These are phyloP conservation scores for Phytophthora melonis DNA, from an alignment of 352 stramenopile species.

Conservation along the genomic window DNA sequence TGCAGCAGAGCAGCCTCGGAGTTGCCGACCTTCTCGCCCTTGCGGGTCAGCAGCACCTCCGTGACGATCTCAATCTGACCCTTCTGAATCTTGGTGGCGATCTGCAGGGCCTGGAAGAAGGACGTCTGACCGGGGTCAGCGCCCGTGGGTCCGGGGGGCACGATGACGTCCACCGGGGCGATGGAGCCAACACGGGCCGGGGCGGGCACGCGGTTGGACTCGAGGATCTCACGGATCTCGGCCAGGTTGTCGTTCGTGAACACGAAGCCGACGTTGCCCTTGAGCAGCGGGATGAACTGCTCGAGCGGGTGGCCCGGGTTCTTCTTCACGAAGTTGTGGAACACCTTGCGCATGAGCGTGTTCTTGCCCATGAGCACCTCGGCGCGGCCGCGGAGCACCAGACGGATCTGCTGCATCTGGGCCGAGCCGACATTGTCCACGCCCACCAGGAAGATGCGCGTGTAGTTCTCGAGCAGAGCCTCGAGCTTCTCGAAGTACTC, in stretches of 20 bases:
- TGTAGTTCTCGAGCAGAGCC: conserved; percentile 96
- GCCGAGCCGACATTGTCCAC: conserved; percentile 99
- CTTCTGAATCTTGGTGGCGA: conserved; percentile 99
- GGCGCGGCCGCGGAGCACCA: conserved; percentile 94
- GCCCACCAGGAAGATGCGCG: conserved; percentile 98
- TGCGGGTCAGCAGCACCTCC: conserved; percentile 95
- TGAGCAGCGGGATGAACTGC: conserved; percentile 86
- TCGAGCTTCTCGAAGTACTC: conserved; percentile 99
- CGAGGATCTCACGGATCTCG: conserved; percentile 90
- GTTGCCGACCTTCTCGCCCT: conserved; percentile 97
- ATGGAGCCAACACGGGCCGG: conserved; percentile 96
- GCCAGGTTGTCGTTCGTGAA: conserved; percentile 99
- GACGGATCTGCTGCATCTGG: conserved; percentile 99
- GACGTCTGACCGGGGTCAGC: conserved; percentile 99
- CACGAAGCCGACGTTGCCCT: conserved; percentile 99
- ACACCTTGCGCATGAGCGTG: conserved; percentile 99
- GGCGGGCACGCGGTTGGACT: conserved; percentile 94
- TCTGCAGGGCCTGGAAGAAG: conserved; percentile 99
- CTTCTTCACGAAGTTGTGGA: conserved; percentile 97
- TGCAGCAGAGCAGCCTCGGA: conserved; percentile 98
- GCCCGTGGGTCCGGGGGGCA: conserved; percentile 97
- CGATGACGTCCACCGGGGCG: conserved; percentile 96
- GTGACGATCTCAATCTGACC: conserved; percentile 99
- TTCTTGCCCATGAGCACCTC: conserved; percentile 99
- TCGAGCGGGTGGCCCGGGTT: conserved; percentile 97